These are phyloP conservation scores for Tulasnella sp. DNA, from an alignment of 768 basidiomycete species.

Conservation along the genomic window DNA sequence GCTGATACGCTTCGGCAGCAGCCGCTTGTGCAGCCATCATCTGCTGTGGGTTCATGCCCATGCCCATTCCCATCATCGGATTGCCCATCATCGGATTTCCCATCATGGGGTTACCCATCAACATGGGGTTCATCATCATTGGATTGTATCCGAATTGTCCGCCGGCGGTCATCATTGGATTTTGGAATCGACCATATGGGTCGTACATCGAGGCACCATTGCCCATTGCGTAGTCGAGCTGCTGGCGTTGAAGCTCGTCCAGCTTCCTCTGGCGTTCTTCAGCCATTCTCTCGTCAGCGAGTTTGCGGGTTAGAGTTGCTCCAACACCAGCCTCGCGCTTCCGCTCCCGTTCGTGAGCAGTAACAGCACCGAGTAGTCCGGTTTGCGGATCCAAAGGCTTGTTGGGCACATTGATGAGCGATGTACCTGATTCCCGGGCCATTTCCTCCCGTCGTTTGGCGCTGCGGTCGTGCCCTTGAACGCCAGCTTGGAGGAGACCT, in stretches of 20 bases:
- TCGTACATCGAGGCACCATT: conserved; percentile 55
- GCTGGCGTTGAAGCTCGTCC: conserved; percentile 82
- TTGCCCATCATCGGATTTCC: conserved; percentile 23
- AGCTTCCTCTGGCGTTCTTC: conserved; percentile 90
- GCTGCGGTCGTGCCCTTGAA: conserved; percentile 91
- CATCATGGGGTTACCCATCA: conserved; percentile 23
- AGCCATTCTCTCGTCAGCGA: conserved; percentile 83
- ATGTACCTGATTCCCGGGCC: conserved; percentile 84
- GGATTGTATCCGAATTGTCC: conserved; percentile 12
- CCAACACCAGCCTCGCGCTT: conserved; percentile 94
- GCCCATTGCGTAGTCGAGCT: conserved; percentile 63
- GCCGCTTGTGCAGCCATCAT: conserved; percentile 75
- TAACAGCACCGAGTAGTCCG: conserved; percentile 91
- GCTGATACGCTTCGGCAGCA: conserved; percentile 70
- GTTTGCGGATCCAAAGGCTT: conserved; percentile 94
- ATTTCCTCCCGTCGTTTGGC: conserved; percentile 92
- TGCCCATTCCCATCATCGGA: too few species aligned
- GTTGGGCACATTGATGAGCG: conserved; percentile 89
- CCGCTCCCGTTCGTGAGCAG: conserved; percentile 87
- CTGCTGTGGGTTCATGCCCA: conserved; percentile 42
- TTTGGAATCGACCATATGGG: conserved; percentile 28
- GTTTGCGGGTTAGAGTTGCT: conserved; percentile 88
- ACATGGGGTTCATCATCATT: conserved; percentile 24
- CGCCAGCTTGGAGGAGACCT: conserved; percentile 86
- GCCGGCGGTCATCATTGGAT: conserved; percentile 19